phyloP scores from a whole-genome alignment of 768 basidiomycete genomes.

The Mycena olivaceomarginata region DNA sequence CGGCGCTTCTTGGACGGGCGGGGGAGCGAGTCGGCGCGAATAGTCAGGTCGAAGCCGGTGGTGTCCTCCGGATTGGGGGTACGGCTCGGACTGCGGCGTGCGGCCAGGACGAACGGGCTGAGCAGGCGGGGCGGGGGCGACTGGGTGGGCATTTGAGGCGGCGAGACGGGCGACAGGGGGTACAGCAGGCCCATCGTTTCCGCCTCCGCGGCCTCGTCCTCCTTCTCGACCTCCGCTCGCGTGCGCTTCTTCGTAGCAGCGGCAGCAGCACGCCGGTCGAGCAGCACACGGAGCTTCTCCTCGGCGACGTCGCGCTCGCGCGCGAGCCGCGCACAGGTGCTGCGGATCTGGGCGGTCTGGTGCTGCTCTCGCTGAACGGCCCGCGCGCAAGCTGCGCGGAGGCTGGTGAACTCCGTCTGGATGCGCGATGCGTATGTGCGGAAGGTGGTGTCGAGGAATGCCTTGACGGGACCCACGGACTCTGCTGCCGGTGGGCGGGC shows the following conservation, averaged over 20 bases:
- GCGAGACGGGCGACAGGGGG: conserved; percentile 34
- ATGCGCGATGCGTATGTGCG: conserved; percentile 53
- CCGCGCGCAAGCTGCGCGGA: conserved; percentile 55
- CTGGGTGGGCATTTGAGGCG: conserved; percentile 33
- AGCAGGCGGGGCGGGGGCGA: conserved; percentile 41
- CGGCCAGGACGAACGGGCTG: conserved; percentile 42
- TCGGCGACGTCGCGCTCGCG: conserved; percentile 58
- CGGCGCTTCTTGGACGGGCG: conserved; percentile 38
- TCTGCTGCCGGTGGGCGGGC: conserved; percentile 5
- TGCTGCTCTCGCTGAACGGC: conserved; percentile 55
- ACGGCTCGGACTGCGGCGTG: conserved; percentile 32
- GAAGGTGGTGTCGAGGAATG: conserved; percentile 55
- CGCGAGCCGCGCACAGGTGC: conserved; percentile 54
- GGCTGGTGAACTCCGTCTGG: conserved; percentile 52
- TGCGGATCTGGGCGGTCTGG: conserved; percentile 53
- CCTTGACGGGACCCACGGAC: conserved; percentile 33
- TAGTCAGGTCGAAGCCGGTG: conserved; percentile 41
- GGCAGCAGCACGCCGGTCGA: conserved; percentile 45
- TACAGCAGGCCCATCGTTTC: conserved; percentile 29
- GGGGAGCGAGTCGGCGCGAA: conserved; percentile 28
- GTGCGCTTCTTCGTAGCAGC: conserved; percentile 26
- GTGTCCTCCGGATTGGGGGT: conserved; percentile 35
- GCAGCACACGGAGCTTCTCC: conserved; percentile 52
- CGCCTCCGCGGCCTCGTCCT: conserved; percentile 9
- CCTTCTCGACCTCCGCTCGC: conserved; percentile 26